These are phyloP conservation scores for Xylariaceae sp. DNA, from an alignment of 2,329 filamentous ascomycete species.

Conservation along the genomic window DNA sequence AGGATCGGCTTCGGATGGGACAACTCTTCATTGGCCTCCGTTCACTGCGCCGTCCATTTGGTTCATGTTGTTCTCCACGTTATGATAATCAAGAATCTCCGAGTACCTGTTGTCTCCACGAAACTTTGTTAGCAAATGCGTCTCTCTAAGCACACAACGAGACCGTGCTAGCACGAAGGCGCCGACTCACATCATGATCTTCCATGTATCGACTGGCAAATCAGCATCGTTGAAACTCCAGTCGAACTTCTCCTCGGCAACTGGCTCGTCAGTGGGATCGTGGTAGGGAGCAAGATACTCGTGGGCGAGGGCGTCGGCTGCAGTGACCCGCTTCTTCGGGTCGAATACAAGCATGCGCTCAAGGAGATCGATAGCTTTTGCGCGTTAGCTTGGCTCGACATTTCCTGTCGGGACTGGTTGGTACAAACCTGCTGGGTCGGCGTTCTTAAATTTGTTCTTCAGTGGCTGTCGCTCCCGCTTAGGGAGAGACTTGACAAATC, in stretches of 20 bases:
- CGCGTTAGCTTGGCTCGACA: slow-evolving; percentile 1
- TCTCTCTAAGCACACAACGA: neutral
- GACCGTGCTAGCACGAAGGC: neutral
- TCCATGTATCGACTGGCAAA: slow-evolving; percentile 98
- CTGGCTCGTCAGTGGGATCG: slow-evolving; percentile 93
- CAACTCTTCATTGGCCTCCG: slow-evolving; percentile 26
- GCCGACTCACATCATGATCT: slow-evolving; percentile 92
- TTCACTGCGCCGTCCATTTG: slow-evolving; percentile 28
- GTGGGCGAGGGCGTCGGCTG: slow-evolving; percentile 79
- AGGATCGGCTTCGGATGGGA: slow-evolving; percentile 10
- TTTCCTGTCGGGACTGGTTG: neutral
- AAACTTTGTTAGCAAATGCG: slow-evolving; percentile 17
- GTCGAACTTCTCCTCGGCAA: slow-evolving; percentile 95
- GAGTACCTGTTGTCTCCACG: slow-evolving; percentile 69
- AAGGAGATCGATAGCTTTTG: slow-evolving; percentile 75
- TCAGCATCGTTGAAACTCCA: slow-evolving; percentile 99
- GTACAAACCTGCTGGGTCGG: slow-evolving; percentile 70
- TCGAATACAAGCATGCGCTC: slow-evolving; percentile 98
- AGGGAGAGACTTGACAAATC: slow-evolving; percentile 95
- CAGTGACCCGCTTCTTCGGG: slow-evolving; percentile 91
- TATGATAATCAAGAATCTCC: slow-evolving; percentile 97
- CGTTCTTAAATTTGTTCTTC: slow-evolving; percentile 88
- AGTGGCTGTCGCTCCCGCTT: slow-evolving; percentile 90
- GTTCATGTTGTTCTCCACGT: slow-evolving; percentile 63
- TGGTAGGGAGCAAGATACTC: slow-evolving; percentile 96